Percentiles rank a stretch among this genome's conserved stretches.
Evolutionary conservation across 2,329 filamentous ascomycete species (phyloP).

Genomic region (Apiospora sp.): DNA sequence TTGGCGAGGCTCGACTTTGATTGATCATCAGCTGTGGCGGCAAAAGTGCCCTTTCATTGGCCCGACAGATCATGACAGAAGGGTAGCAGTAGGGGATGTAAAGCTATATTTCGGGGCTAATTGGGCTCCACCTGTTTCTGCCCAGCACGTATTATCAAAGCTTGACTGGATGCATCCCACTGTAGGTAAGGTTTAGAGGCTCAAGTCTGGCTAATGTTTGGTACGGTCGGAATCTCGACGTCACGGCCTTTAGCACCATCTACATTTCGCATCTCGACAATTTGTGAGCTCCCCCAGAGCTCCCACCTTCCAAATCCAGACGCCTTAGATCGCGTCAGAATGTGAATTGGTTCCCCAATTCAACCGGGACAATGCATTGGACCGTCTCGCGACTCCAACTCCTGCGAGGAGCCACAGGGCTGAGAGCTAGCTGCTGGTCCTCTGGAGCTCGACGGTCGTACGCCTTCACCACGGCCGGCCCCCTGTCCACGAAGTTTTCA

Average conservation of each 20-base stretch:
- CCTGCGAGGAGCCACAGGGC: background rate
- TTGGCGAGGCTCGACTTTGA: background rate
- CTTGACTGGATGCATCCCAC: background rate
- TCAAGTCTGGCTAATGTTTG: constrained; percentile 2
- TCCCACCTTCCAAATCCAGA: background rate
- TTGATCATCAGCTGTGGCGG: constrained; percentile 12
- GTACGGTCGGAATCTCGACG: constrained; percentile 13
- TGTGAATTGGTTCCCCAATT: constrained; percentile 35
- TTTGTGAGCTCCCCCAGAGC: constrained; percentile 1
- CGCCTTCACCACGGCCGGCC: constrained; percentile 81
- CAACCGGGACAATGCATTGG: constrained; percentile 40
- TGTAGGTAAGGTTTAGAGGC: constrained; percentile 3
- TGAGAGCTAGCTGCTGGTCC: constrained; percentile 23
- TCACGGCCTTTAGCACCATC: constrained; percentile 10
- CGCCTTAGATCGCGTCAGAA: constrained; percentile 32
- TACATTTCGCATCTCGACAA: background rate
- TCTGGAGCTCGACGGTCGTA: constrained; percentile 61
- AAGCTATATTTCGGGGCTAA: background rate
- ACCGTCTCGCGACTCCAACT: constrained; percentile 31
- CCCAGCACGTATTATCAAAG: constrained; percentile 3
- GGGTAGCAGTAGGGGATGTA: constrained; percentile 4
- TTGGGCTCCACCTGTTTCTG: background rate
- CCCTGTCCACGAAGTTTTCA: constrained; percentile 90
- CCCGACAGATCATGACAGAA: background rate
- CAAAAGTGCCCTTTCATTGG: constrained; percentile 1